Percentiles rank a stretch among this genome's conserved stretches.
Evolutionary conservation across 1,284 basidiomycete genomes (phyloP).

Genomic region (Ceratobasidium sp.): DNA sequence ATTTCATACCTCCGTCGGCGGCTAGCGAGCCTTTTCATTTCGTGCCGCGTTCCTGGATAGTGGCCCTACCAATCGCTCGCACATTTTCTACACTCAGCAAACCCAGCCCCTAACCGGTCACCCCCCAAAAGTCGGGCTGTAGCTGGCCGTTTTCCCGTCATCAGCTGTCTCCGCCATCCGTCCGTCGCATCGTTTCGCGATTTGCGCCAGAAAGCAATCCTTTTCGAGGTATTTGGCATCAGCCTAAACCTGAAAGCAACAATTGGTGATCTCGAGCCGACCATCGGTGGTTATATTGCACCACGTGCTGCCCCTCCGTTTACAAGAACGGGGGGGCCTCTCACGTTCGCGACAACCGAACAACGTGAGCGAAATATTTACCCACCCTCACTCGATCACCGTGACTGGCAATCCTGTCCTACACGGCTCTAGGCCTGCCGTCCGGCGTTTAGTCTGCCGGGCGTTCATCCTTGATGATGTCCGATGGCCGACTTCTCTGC

Average conservation of each 20-base stretch:
- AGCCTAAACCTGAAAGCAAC: conserved; percentile 7
- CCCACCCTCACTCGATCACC: neutral
- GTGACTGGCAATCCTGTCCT: neutral
- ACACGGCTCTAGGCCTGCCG: neutral
- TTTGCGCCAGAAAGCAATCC: neutral
- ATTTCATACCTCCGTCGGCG: neutral
- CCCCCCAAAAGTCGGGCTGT: neutral
- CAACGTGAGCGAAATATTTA: neutral
- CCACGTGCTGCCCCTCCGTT: neutral
- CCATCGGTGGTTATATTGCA: conserved; percentile 15
- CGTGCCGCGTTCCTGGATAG: neutral
- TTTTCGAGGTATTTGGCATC: neutral
- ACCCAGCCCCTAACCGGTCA: neutral
- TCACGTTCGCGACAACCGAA: conserved; percentile 6
- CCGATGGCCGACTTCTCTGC: neutral
- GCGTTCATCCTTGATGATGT: neutral
- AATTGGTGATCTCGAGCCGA: neutral
- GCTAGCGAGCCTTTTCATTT: neutral
- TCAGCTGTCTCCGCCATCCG: neutral
- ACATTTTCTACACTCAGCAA: neutral
- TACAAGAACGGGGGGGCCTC: neutral
- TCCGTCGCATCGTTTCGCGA: neutral
- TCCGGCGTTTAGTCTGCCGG: neutral
- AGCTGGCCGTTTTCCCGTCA: neutral
- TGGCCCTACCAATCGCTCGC: neutral